phyloP scores from a whole-genome alignment of 768 basidiomycete species.

The Podaxis sp. region DNA sequence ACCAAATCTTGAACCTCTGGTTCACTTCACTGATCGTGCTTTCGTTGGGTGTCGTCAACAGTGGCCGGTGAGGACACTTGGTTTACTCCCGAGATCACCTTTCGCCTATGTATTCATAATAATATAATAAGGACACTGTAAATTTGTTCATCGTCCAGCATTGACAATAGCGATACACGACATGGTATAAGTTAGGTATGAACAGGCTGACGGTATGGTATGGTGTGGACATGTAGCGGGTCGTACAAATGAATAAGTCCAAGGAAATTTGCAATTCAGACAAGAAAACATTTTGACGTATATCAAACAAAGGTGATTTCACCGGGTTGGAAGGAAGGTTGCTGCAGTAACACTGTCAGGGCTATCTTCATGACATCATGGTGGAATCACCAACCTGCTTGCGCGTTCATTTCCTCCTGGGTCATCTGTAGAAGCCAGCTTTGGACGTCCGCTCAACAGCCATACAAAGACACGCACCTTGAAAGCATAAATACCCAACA shows the following conservation, averaged over 20 bases:
- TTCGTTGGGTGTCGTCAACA: not conserved
- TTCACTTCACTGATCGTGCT: not conserved
- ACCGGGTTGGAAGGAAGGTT: slow-evolving; percentile 60
- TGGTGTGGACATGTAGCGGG: not conserved
- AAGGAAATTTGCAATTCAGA: not conserved
- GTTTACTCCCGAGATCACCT: not conserved
- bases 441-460: not conserved
- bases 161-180: slow-evolving; percentile 2
- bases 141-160: not conserved
- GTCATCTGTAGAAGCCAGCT: slow-evolving; percentile 37
- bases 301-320: not conserved
- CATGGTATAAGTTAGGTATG: slow-evolving; percentile 6
- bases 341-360: slow-evolving; percentile 30
- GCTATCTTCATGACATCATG: slow-evolving; percentile 13
- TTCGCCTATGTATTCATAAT: slow-evolving; percentile 10
- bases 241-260: not conserved
- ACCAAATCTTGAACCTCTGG: not conserved
- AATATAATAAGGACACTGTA: slow-evolving; percentile 10
- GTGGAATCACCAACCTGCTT: slow-evolving; percentile 54
- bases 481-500: slow-evolving; percentile 83
- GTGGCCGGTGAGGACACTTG: slow-evolving; percentile 1
- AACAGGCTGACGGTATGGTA: not conserved
- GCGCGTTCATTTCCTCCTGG: slow-evolving; percentile 57
- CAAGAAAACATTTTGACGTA: not conserved
- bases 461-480: slow-evolving; percentile 45